Conservation (phyloP, 1,139 yeast genomes). For the Blastobotrys malaysiensis region DNA sequence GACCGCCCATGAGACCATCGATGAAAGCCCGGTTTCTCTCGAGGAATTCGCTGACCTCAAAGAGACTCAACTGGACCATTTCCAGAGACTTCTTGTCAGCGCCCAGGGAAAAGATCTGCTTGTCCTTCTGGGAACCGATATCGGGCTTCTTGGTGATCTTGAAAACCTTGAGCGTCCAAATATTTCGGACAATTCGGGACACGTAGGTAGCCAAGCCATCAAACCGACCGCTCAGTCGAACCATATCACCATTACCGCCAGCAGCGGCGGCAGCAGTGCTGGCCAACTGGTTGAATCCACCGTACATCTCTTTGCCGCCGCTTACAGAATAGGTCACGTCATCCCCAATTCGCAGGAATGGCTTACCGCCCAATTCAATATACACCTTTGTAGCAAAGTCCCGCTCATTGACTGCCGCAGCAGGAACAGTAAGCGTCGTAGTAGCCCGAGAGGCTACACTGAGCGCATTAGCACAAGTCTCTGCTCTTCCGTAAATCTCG, state of each 20-base stretch:
- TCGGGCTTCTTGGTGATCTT: constrained; percentile 27
- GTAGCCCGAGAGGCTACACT: constrained; percentile 66
- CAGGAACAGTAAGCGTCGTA: constrained; percentile 4
- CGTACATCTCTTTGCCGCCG: background rate
- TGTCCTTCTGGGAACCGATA: constrained; percentile 4
- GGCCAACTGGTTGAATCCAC: background rate
- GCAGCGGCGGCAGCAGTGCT: constrained; percentile 6
- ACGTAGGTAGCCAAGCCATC: constrained; percentile 83
- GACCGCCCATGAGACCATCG: constrained; percentile 38
- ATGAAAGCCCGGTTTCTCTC: constrained; percentile 37
- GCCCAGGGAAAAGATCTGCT: constrained; percentile 9
- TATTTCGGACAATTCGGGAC: constrained; percentile 68
- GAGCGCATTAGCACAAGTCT: constrained; percentile 82
- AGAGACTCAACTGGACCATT: constrained; percentile 28
- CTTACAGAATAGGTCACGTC: constrained; percentile 21
- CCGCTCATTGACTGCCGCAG: constrained; percentile 29
- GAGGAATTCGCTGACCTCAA: constrained; percentile 35
- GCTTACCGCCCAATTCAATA: constrained; percentile 46
- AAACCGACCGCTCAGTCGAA: constrained; percentile 82
- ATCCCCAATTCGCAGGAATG: constrained; percentile 32
- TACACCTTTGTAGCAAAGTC: constrained; percentile 50
- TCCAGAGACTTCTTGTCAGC: constrained; percentile 24
- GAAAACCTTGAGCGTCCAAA: constrained; percentile 75
- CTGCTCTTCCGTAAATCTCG: constrained; percentile 56
- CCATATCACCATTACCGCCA: constrained; percentile 39